phyloP scores from a whole-genome alignment of 1,139 yeast genomes.

The Entelexis sorbosivorans region DNA sequence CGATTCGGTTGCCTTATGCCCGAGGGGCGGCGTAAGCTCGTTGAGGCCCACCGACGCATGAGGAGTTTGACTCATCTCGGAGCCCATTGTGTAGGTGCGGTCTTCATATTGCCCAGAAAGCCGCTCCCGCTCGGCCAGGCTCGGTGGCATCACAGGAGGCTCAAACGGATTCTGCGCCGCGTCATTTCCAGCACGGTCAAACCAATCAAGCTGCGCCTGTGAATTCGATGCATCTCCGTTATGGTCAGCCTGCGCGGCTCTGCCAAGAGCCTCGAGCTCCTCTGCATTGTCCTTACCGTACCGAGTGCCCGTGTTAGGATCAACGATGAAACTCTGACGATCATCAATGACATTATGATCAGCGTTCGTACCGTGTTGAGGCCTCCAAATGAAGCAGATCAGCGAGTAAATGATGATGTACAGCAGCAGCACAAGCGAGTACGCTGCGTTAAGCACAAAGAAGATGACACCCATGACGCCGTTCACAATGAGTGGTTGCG shows the following conservation, averaged over 20 bases:
- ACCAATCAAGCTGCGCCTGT: conserved; percentile 20
- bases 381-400: conserved; percentile 54
- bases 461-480: conserved; percentile 88
- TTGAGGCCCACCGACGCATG: conserved; percentile 5
- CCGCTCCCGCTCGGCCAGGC: conserved; percentile 7
- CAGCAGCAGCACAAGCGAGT: conserved; percentile 69
- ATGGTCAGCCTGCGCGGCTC: conserved; percentile 59
- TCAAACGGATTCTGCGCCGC: conserved; percentile 21
- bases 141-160: conserved; percentile 14
- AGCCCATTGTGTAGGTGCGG: conserved; percentile 19
- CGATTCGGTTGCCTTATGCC: not conserved
- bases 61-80: conserved; percentile 12
- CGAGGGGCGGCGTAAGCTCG: not conserved
- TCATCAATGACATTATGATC: conserved; percentile 86
- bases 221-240: conserved; percentile 19
- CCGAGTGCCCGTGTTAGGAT: conserved; percentile 25
- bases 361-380: conserved; percentile 88
- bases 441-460: conserved; percentile 78
- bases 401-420: conserved; percentile 72
- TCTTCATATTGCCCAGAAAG: conserved; percentile 9
- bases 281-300: conserved; percentile 36
- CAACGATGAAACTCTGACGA: conserved; percentile 72
- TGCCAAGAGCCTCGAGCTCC: conserved; percentile 81
- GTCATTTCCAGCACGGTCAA: conserved; percentile 15
- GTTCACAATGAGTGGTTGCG: conserved; percentile 77